Base-by-base conservation (phyloP, 116 monocot genomes). In the Trichopus zeylanicus region DNA sequence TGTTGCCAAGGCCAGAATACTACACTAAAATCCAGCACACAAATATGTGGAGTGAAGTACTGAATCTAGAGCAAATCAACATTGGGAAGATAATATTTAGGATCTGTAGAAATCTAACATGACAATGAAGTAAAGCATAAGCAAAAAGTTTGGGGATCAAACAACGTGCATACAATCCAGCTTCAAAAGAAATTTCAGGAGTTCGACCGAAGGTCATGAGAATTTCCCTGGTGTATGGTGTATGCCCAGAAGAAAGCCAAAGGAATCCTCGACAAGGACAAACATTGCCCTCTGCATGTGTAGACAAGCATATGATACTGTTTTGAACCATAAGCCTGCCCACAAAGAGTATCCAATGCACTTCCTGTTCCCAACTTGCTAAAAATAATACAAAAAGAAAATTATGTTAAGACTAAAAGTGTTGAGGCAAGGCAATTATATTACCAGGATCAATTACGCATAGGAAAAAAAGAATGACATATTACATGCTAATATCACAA, bases 271-370 rank as follows among this genome's bases (percentile, higher is more conserved):
- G 1, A 58, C 7, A 27, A 77, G 77, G n/a, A 71, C 67, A 25
- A 77, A 6, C 67, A 71, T 67, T 1, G 77, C 71, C 9, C 67
- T 77, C 16, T 77, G 71, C 67, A 63, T 71, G 6, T 77, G 66
- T 51, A 71, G 31, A 6, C 66, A 22, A 77, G 71, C 67, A 67
- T 66, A 21, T 61, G 48, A 37, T 77, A 77, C 20, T 71, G 61
- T 46, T 67, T 62, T 32, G 77, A 71, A 13, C 77, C 77, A 71
- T 62, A 77, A 3, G 77, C 65, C 42, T 77, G 77, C 28, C 77
- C 77, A 55, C 77, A 77, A 10, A 77, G 67, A 1, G 71, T 71
- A 38, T 77, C 77, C 71, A 71, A 20, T 51, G 77, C 71, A 53
- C 48, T 62, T 26, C 48, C 56, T 51, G 71, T 56, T 56, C 71